Evolutionary conservation across 1,139 yeast genomes (phyloP).

Genomic region (Pichiaceae sp.): DNA sequence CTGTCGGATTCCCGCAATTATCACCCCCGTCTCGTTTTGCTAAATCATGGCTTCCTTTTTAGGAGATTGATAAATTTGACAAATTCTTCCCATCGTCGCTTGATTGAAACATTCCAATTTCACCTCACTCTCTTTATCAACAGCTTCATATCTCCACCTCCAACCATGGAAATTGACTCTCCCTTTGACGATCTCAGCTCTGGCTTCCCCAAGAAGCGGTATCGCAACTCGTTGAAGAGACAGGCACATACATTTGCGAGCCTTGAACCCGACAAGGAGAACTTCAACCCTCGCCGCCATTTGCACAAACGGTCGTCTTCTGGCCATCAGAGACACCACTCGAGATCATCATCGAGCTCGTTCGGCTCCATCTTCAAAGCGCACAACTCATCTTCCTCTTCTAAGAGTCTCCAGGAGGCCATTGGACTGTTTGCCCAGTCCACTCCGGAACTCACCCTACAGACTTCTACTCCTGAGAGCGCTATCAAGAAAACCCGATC

Average conservation of each 20-base stretch:
- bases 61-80: neutral
- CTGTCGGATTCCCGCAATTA: too few relatives aligned
- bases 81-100: too few relatives aligned
- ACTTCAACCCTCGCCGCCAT: neutral
- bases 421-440: slow-evolving; percentile 1
- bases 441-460: neutral
- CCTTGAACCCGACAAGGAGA: slow-evolving; percentile 1
- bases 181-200: neutral
- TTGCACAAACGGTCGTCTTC: slow-evolving; percentile 14
- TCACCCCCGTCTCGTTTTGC: too few relatives aligned
- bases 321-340: neutral
- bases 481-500: slow-evolving; percentile 1
- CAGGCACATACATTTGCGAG: slow-evolving; percentile 13
- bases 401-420: slow-evolving; percentile 2
- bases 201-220: neutral
- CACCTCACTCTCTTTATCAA: too few relatives aligned
- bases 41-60: neutral
- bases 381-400: neutral
- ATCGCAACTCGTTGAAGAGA: slow-evolving; percentile 1
- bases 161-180: neutral
- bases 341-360: slow-evolving; percentile 1
- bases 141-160: neutral
- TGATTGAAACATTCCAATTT: too few relatives aligned
- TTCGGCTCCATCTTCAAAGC: slow-evolving; percentile 3
- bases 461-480: neutral